phyloP scores from a whole-genome alignment of 2,329 filamentous ascomycete species.

The Fusarium veterinarium region DNA sequence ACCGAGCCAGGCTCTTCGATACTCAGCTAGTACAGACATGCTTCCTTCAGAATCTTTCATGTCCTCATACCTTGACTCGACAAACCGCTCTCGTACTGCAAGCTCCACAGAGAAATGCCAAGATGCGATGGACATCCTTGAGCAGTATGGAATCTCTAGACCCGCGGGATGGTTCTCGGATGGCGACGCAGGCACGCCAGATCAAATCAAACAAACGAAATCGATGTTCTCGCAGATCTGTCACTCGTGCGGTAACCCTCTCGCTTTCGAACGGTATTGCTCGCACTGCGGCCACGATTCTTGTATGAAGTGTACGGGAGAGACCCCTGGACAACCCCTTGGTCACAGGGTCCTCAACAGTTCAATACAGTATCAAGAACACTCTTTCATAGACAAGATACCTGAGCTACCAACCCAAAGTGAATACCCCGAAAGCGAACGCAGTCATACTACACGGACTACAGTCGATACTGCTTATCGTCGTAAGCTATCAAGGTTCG shows the following conservation, averaged over 20 bases:
- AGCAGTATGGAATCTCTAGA: constrained; percentile 58
- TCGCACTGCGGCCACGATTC: constrained; percentile 62
- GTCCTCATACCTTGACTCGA: constrained; percentile 12
- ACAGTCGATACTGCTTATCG: constrained; percentile 6
- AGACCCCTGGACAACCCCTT: constrained; percentile 41
- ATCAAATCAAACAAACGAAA: constrained; percentile 9
- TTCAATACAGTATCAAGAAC: constrained; percentile 4
- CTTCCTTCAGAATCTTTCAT: constrained; percentile 3
- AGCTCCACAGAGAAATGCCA: constrained; percentile 52
- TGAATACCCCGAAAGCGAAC: not conserved
- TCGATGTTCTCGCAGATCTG: constrained; percentile 55
- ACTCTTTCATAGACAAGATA: constrained; percentile 4
- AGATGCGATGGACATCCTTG: constrained; percentile 61
- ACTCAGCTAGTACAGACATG: constrained; percentile 5
- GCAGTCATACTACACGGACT: not conserved
- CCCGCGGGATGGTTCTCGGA: constrained; percentile 61
- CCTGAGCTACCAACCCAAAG: not conserved
- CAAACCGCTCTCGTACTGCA: constrained; percentile 42
- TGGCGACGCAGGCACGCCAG: constrained; percentile 41
- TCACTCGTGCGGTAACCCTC: constrained; percentile 61
- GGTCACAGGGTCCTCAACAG: not conserved
- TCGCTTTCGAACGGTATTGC: constrained; percentile 55
- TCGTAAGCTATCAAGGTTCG: constrained; percentile 18
- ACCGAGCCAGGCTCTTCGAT: not conserved
- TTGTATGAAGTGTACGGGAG: constrained; percentile 59